Evolutionary conservation across 116 monocot genomes (phyloP).

Genomic region (Cymodocea nodosa): DNA sequence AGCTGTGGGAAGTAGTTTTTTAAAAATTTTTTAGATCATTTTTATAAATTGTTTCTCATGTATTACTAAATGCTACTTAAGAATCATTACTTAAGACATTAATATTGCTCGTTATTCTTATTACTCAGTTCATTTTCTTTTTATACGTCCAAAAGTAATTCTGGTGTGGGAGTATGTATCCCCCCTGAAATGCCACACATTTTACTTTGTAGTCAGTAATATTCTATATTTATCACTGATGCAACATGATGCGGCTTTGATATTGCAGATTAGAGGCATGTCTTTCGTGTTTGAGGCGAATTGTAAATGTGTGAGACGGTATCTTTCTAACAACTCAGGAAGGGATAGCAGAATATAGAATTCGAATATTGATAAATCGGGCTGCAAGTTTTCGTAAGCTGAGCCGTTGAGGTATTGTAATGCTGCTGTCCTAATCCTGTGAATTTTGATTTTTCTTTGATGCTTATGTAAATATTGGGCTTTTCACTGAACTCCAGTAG

Average conservation of each 20-base stretch:
- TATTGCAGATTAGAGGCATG: constrained; percentile 43
- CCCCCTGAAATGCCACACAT: too few relatives aligned
- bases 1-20: too few relatives aligned
- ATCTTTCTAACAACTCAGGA: constrained; percentile 3
- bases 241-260: background rate
- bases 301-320: constrained; percentile 18
- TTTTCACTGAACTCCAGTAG: too few relatives aligned
- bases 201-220: too few relatives aligned
- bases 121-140: background rate
- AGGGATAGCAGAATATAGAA: constrained; percentile 1
- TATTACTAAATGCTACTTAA: too few relatives aligned
- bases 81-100: too few relatives aligned
- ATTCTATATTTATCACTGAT: too few relatives aligned
- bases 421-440: background rate
- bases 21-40: too few relatives aligned
- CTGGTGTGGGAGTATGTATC: background rate
- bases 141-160: background rate
- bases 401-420: background rate
- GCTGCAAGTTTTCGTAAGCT: background rate
- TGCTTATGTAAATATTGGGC: too few relatives aligned
- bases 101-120: background rate
- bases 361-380: constrained; percentile 8
- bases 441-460: background rate
- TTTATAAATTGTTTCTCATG: too few relatives aligned
- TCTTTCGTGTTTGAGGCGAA: constrained; percentile 59